Percentiles rank a stretch among this genome's conserved stretches.
These are phyloP conservation scores for Tetracentron sinense DNA, from an alignment of 164 flowering plant genomes.

Conservation along the genomic window DNA sequence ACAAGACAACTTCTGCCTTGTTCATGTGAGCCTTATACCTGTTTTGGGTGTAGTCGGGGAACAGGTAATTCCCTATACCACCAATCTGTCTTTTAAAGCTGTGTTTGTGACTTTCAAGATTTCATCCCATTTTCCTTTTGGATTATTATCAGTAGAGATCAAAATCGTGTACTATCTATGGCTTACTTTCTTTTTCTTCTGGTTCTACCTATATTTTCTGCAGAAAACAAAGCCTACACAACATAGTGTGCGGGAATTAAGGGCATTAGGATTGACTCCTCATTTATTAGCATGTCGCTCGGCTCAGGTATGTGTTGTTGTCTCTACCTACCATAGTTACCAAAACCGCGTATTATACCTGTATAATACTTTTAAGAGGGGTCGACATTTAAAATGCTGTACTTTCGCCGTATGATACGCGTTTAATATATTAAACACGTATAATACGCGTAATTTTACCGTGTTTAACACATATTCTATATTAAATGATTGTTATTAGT, in stretches of 20 bases:
- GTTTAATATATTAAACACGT: too few species aligned
- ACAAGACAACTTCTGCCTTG: constrained; percentile 79
- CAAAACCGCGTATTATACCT: too few species aligned
- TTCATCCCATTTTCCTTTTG: background rate
- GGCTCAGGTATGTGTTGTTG: constrained; percentile 54
- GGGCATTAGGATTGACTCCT: constrained; percentile 95
- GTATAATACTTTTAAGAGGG: too few species aligned
- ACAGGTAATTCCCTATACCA: constrained; percentile 52
- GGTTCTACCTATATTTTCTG: constrained; percentile 8
- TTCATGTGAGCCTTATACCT: constrained; percentile 96
- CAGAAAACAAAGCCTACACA: constrained; percentile 99
- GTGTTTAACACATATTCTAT: too few species aligned
- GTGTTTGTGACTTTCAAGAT: background rate
- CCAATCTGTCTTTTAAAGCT: background rate
- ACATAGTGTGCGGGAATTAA: constrained; percentile 90
- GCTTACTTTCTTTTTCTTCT: background rate
- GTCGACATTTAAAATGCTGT: too few species aligned
- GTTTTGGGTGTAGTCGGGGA: constrained; percentile 97
- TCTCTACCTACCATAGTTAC: too few species aligned
- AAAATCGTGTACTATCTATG: background rate
- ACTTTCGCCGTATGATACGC: too few species aligned
- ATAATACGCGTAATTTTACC: too few species aligned
- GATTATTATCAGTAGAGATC: background rate
- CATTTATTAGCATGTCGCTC: constrained; percentile 92
- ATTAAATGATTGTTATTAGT: too few species aligned